phyloP scores from a whole-genome alignment of 129 eudicot species.

The Ambrosia trifida region DNA sequence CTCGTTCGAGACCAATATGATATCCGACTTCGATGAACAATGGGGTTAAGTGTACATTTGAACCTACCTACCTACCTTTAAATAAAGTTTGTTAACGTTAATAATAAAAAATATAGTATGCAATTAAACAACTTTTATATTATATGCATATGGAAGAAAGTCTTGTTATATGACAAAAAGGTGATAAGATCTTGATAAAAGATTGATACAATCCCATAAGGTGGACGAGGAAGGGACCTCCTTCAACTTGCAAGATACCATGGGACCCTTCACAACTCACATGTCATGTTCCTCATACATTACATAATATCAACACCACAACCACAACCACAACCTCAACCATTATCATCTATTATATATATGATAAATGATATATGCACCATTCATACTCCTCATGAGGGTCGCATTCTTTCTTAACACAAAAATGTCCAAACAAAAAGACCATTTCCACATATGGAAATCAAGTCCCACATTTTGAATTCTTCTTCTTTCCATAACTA shows the following conservation, averaged over 20 bases:
- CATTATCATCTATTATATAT: neutral
- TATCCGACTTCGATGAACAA: too few species aligned
- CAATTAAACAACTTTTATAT: too few species aligned
- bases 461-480: slow-evolving; percentile 24
- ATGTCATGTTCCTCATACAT: slow-evolving; percentile 22
- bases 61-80: too few species aligned
- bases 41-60: too few species aligned
- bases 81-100: too few species aligned
- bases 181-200: slow-evolving; percentile 35
- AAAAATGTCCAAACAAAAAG: neutral
- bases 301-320: neutral
- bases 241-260: slow-evolving; percentile 34
- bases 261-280: slow-evolving; percentile 35
- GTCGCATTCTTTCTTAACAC: neutral
- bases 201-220: slow-evolving; percentile 28
- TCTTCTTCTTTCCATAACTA: slow-evolving; percentile 16
- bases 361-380: too few species aligned
- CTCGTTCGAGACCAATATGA: too few species aligned
- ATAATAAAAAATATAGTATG: too few species aligned
- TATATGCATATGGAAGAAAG: too few species aligned
- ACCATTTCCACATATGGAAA: slow-evolving; percentile 25
- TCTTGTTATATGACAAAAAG: neutral
- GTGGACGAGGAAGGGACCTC: slow-evolving; percentile 30
- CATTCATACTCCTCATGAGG: neutral
- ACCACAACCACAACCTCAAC: neutral